Base-by-base conservation (phyloP, 306 rosid species). In the Cyclanthera cordifolia region DNA sequence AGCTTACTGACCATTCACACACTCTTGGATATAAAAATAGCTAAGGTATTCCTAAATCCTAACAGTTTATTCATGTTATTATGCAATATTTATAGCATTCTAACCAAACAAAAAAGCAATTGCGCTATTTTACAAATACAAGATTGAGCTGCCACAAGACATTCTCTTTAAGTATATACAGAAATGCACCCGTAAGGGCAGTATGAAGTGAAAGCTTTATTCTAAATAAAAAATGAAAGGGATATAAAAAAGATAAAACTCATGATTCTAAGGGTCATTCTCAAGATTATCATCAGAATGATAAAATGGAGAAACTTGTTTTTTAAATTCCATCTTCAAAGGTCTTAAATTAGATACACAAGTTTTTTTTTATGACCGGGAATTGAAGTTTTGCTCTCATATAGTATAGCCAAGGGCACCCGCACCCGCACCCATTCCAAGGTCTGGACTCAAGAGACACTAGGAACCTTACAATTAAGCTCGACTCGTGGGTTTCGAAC, bases 1-100 rank as follows among this genome's bases (percentile, higher is more conserved):
- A 74, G 87, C 90, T 81, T 84, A 85, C 97, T 90, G 97, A 90
- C 95, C 90, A 90, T 69, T 85, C 92, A 90, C 92, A 87, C 78
- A 16, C 53, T 49, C 53, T 15, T 48, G 19, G 9, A 16, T n/a
- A 48, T 6, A 48, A 0, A 48, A 0, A 48, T n/a, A 48, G 1
- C 16, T n/a, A 48, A 8, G 3, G 24, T 58, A 58, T 32, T 58
- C 46, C 66, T 27, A 56, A 27, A 27, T 28, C 10, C 41, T 28
- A 58, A 58, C 46, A 58, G 66, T 59, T n/a, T 8, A 58, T 59
- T 32, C 46, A 41, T n/a, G 43, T 34, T n/a, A 32, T 30, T 59
- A 19, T n/a, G 66, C 46, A 30, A 58, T 5, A 56, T 20, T 56
- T 27, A 14, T 2, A 53, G 28, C 57, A 3, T 53, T 53, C 30